A percentile compares a stretch with the other conserved stretches of the same genome.
These are phyloP conservation scores for Neurospora sp. DNA, from an alignment of 495 filamentous ascomycete genomes.

Conservation along the genomic window DNA sequence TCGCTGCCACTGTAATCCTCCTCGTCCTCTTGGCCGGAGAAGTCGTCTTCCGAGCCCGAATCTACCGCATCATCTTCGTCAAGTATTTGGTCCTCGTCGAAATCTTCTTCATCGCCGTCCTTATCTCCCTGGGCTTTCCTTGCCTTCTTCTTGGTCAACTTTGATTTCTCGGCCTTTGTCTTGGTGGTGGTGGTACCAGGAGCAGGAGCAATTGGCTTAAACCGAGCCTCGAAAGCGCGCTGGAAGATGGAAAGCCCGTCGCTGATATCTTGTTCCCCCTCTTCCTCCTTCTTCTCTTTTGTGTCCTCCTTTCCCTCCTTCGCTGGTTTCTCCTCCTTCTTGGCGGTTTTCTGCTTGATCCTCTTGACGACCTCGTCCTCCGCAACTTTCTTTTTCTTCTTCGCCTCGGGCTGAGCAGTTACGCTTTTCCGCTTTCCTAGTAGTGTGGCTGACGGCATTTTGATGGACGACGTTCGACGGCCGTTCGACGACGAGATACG, in stretches of 20 bases:
- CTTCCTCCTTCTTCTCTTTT: slow-evolving; percentile 5
- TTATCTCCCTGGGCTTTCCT: slow-evolving; percentile 15
- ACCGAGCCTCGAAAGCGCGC: slow-evolving; percentile 79
- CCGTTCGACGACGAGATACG: neutral
- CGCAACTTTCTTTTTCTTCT: neutral
- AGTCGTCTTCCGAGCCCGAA: slow-evolving; percentile 51
- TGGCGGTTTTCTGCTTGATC: neutral
- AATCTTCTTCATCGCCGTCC: slow-evolving; percentile 20
- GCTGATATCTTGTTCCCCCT: slow-evolving; percentile 15
- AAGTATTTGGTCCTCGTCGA: slow-evolving; percentile 11
- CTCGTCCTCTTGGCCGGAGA: slow-evolving; percentile 43
- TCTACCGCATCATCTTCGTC: slow-evolving; percentile 7
- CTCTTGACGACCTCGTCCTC: neutral
- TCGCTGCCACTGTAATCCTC: neutral
- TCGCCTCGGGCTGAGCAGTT: neutral
- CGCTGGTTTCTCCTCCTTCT: neutral
- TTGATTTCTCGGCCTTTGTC: slow-evolving; percentile 16
- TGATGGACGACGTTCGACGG: neutral
- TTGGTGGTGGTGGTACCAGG: slow-evolving; percentile 11
- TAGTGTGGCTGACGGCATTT: neutral
- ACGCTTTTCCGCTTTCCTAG: neutral
- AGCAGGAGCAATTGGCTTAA: slow-evolving; percentile 53
- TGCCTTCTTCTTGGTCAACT: slow-evolving; percentile 8
- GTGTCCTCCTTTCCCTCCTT: neutral
- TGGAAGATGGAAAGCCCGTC: slow-evolving; percentile 50